Base-by-base conservation (phyloP, 371 early-diverging fungal species). In the Nematocida ausubeli region DNA sequence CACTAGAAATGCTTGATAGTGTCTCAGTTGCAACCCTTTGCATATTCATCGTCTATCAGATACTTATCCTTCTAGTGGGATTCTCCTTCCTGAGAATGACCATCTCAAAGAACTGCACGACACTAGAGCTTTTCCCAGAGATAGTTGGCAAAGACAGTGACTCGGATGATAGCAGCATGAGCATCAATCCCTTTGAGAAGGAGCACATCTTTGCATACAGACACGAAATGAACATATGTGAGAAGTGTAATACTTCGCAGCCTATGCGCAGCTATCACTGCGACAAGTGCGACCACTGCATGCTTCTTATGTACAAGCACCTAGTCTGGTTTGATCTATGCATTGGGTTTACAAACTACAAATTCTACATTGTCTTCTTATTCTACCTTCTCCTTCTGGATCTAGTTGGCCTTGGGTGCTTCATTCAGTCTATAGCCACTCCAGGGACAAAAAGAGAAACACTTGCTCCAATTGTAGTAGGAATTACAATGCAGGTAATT, bases 241-340 rank as follows among this genome's bases (percentile, higher is more conserved):
- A 58, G n/a, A 81, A 78, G 16, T 88, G 88, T 65, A 78, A 83
- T 7, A 85, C 83, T 16, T 85, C 85, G 57, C 87, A 87, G 68
- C 88, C 88, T 14, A 81, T 82, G 35, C 40, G 88, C 37, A 63
- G 84, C 14, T 87, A 87, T 70, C 88, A 88, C 63, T 88, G 88
- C 64, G 37, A 26, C 14, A 67, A 24, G 80, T 87, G 87, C 64
- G 80, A 83, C 28, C 68, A 80, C 66, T 88, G 88, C 79, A 80
- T 81, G 57, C 81, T 87, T 16, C 82, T 82, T 65, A 82, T 82
- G 82, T 86, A 87, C 69, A 87, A 87, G 70, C 86, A 87, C 63
- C 85, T 85, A 66, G 4, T n/a, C 0, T 65, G 82, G 50, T 40
- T 84, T 14, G 83, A 81, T 65, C 55, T 70, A 14, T 86, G 87